phyloP scores from a whole-genome alignment of 176 grass and related monocot genomes.

The Oryza brachyantha region DNA sequence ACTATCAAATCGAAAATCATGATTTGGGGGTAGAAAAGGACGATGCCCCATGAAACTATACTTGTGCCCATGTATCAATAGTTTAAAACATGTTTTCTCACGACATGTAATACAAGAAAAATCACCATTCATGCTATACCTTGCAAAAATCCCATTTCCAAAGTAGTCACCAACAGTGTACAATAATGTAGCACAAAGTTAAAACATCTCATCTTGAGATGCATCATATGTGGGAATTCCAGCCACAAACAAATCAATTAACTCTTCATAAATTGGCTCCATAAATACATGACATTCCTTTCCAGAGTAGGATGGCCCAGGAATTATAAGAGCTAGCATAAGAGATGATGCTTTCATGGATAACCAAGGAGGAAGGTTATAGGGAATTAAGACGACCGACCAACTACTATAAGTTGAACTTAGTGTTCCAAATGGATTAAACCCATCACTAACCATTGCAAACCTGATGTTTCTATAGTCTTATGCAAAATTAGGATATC shows the following conservation, averaged over 20 bases:
- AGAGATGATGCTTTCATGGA: neutral
- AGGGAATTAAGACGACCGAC: neutral
- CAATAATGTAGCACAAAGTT: neutral
- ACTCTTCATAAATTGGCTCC: neutral
- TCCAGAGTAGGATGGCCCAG: neutral
- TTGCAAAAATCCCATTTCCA: neutral
- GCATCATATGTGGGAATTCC: neutral
- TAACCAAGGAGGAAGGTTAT: neutral
- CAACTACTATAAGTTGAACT: neutral
- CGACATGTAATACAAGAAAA: constrained; percentile 2
- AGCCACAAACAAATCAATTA: neutral
- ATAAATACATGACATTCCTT: neutral
- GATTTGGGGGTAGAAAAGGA: neutral
- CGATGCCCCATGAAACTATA: constrained; percentile 16
- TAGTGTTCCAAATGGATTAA: neutral
- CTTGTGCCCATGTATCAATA: neutral
- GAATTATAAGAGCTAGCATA: neutral
- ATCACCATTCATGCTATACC: neutral
- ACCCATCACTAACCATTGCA: neutral
- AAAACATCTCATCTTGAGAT: neutral
- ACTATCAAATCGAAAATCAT: neutral
- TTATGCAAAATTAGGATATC: neutral
- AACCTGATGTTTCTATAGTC: neutral
- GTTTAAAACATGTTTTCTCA: neutral
- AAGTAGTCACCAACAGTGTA: neutral